phyloP scores from a whole-genome alignment of 805 yeast genomes.

The Candida xiaguanensis region DNA sequence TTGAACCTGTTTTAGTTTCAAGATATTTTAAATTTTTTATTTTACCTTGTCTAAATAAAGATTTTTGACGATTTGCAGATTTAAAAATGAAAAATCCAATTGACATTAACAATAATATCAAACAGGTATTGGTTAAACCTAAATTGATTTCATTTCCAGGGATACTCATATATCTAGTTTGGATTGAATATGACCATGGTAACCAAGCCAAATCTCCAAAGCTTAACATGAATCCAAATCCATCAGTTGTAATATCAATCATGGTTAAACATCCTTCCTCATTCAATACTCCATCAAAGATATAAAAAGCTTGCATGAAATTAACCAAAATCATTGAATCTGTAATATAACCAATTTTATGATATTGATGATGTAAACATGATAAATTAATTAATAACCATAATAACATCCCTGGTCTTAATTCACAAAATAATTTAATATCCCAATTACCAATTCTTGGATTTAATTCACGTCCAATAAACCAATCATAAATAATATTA shows the following conservation, averaged over 20 bases:
- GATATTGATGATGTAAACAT: slow-evolving; percentile 77
- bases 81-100: slow-evolving; percentile 81
- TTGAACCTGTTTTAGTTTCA: slow-evolving; percentile 72
- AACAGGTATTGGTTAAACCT: slow-evolving; percentile 35
- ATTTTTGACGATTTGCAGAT: slow-evolving; percentile 79
- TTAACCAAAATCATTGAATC: slow-evolving; percentile 73
- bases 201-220: slow-evolving; percentile 93
- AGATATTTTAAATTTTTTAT: slow-evolving; percentile 56
- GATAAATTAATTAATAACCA: slow-evolving; percentile 81
- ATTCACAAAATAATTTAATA: slow-evolving; percentile 86
- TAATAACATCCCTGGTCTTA: slow-evolving; percentile 88
- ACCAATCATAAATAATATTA: slow-evolving; percentile 80
- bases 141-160: slow-evolving; percentile 49
- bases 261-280: slow-evolving; percentile 87
- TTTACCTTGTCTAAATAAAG: slow-evolving; percentile 76
- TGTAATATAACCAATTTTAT: slow-evolving; percentile 51
- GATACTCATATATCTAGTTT: slow-evolving; percentile 74
- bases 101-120: slow-evolving; percentile 47
- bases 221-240: slow-evolving; percentile 93
- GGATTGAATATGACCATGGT: slow-evolving; percentile 88
- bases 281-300: slow-evolving; percentile 86
- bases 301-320: slow-evolving; percentile 71
- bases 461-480: slow-evolving; percentile 92
- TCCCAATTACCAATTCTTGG: slow-evolving; percentile 86
- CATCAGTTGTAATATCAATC: slow-evolving; percentile 97